Evolutionary conservation across 148 eudicot genomes (phyloP).

Genomic region (Rhododendron simsii): DNA sequence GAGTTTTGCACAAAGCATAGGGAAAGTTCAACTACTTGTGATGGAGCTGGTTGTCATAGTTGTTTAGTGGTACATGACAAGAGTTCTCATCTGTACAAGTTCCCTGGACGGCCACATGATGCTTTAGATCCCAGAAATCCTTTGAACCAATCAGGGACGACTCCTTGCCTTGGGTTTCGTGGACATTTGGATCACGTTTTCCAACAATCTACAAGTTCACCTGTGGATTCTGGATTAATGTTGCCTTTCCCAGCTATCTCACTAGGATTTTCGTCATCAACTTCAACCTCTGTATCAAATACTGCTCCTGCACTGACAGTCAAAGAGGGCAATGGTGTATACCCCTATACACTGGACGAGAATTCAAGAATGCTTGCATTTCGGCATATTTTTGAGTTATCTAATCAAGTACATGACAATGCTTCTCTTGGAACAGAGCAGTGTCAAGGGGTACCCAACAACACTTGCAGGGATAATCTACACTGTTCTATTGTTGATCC

Average conservation of each 20-base stretch:
- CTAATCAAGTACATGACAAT: conserved; percentile 16
- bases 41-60: conserved; percentile 17
- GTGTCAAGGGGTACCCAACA: conserved; percentile 10
- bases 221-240: conserved; percentile 16
- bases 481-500: conserved; percentile 18
- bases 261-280: conserved; percentile 24
- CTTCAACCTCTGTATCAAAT: conserved; percentile 14
- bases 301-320: conserved; percentile 20
- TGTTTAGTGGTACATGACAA: conserved; percentile 16
- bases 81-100: conserved; percentile 12
- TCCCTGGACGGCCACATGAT: conserved; percentile 19
- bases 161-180: conserved; percentile 13
- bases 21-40: conserved; percentile 25
- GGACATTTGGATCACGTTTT: conserved; percentile 12
- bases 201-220: conserved; percentile 10
- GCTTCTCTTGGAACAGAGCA: conserved; percentile 26
- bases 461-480: conserved; percentile 7
- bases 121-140: conserved; percentile 16
- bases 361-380: conserved; percentile 26
- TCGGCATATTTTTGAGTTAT: conserved; percentile 13
- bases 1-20: conserved; percentile 19
- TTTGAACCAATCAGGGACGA: conserved; percentile 17
- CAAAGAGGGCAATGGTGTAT: conserved; percentile 21
- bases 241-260: conserved; percentile 20
- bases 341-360: conserved; percentile 26